phyloP scores from a whole-genome alignment of 192 early-diverging fungal species.

The Gigaspora rosea region DNA sequence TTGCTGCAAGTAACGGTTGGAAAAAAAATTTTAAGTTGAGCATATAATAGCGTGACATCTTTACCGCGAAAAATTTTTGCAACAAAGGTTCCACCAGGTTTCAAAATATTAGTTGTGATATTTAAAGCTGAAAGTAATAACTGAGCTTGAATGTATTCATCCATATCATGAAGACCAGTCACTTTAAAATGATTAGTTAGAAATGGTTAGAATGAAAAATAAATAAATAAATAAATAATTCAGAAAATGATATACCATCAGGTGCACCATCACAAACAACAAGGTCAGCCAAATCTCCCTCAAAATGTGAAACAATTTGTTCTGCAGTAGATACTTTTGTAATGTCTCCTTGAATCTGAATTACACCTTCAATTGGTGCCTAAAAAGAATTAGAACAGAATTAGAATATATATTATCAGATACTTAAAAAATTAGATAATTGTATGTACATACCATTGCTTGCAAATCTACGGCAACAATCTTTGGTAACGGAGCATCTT shows the following conservation, averaged over 20 bases:
- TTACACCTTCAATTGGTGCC: conserved; percentile 91
- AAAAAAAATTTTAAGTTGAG: conserved; percentile 93
- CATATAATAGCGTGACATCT: conserved; percentile 89
- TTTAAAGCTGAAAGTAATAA: conserved; percentile 93
- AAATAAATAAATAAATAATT: not conserved
- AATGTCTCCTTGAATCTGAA: conserved; percentile 96
- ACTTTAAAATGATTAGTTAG: conserved; percentile 48
- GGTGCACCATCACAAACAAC: conserved; percentile 97
- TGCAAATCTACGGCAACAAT: conserved; percentile 92
- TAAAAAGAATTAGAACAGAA: conserved; percentile 27
- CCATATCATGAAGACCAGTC: conserved; percentile 97
- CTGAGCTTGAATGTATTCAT: conserved; percentile 99
- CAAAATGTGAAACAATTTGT: conserved; percentile 87
- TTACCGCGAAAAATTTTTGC: conserved; percentile 98
- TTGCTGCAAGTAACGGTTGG: conserved; percentile 87
- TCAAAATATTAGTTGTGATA: conserved; percentile 93
- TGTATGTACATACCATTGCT: conserved; percentile 63
- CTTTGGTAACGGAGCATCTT: conserved; percentile 44
- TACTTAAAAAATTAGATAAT: not conserved
- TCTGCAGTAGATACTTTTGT: conserved; percentile 93
- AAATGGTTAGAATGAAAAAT: not conserved
- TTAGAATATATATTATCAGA: not conserved
- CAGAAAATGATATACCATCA: conserved; percentile 62
- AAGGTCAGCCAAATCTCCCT: conserved; percentile 85
- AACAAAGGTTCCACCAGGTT: conserved; percentile 90